Percentiles rank a stretch among this genome's conserved stretches.
These are phyloP conservation scores for Poa annua DNA, from an alignment of 176 grass and related monocot species.

Conservation along the genomic window DNA sequence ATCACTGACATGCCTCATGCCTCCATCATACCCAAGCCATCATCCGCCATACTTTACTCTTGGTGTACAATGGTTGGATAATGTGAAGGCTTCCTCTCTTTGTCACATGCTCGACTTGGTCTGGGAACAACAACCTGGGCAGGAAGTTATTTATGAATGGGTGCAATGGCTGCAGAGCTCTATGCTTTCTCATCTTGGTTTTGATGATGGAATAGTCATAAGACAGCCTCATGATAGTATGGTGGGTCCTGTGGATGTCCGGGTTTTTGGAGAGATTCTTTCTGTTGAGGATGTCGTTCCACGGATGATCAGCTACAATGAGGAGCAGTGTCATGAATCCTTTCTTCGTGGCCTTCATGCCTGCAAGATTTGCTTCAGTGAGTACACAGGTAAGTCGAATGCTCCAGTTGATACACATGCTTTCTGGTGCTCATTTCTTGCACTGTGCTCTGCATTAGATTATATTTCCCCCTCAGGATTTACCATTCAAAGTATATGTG, in stretches of 20 bases:
- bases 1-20: slow-evolving; percentile 55
- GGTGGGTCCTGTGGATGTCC: slow-evolving; percentile 31
- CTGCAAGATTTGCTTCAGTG: slow-evolving; percentile 59
- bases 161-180: slow-evolving; percentile 61
- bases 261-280: slow-evolving; percentile 33
- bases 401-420: background rate
- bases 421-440: background rate
- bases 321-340: slow-evolving; percentile 53
- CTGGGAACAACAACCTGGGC: slow-evolving; percentile 49
- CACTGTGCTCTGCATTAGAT: background rate
- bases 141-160: slow-evolving; percentile 59
- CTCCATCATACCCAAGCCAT: slow-evolving; percentile 61
- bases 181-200: slow-evolving; percentile 55
- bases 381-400: slow-evolving; percentile 41
- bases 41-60: slow-evolving; percentile 53
- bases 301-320: slow-evolving; percentile 53
- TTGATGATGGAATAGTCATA: slow-evolving; percentile 45
- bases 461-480: background rate
- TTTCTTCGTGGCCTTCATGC: slow-evolving; percentile 51
- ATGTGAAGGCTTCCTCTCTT: slow-evolving; percentile 49
- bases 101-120: slow-evolving; percentile 56
- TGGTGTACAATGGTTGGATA: slow-evolving; percentile 52
- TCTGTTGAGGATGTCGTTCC: slow-evolving; percentile 26
- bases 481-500: background rate
- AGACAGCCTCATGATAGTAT: background rate